Base-by-base conservation (phyloP, 2,329 filamentous ascomycete species). In the Blastomyces gilchristii region DNA sequence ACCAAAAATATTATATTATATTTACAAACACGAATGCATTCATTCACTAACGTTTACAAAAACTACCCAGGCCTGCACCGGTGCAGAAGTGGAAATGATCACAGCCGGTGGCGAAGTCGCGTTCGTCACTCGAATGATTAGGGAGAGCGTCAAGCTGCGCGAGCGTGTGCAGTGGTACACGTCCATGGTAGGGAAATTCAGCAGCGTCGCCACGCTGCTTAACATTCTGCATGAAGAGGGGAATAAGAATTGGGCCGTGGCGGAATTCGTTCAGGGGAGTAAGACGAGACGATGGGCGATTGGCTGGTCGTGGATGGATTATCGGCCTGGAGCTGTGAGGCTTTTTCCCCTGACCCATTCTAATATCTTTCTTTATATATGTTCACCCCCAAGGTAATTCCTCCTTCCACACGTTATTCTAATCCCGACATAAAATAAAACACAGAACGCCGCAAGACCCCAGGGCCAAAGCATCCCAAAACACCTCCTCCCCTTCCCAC, bases 221-320 rank as follows among this genome's bases (percentile, higher is more conserved):
- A 80, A 81, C 60, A 78, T 88, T 8, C 74, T 85, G 3, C 82
- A 82, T 18, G 76, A 81, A 2, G 71, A 81, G 11, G 79, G 77
- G 0, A 82, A 95, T 47, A 79, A 80, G 47, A 99, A 97, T 72
- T 97, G 87, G 68, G 92, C 91, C 0, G 84, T 96, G 0, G 88
- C 88, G 0, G 86, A 89, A 66, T 87, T 97, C 67, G 80, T 90
- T 0, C 90, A 93, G 63, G 90, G 89, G 0, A 85, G 77, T 57
- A 88, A 86, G 71, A 97, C 94, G 39, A 85, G 87, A 61, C 80
- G 94, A 22, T 97, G 93, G 92, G 90, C 87, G 1, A 76, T 97
- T 2, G 94, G 83, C 0, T 99, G 94, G 94, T 95, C 89, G 69
- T 96, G 91, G 76, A 77, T 79, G 1, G 79, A 83, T 60, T 78